A percentile compares a stretch with the other conserved stretches of the same genome.
Conservation (phyloP, 768 basidiomycete species). For the Pilatotrama ljubarskyi region DNA sequence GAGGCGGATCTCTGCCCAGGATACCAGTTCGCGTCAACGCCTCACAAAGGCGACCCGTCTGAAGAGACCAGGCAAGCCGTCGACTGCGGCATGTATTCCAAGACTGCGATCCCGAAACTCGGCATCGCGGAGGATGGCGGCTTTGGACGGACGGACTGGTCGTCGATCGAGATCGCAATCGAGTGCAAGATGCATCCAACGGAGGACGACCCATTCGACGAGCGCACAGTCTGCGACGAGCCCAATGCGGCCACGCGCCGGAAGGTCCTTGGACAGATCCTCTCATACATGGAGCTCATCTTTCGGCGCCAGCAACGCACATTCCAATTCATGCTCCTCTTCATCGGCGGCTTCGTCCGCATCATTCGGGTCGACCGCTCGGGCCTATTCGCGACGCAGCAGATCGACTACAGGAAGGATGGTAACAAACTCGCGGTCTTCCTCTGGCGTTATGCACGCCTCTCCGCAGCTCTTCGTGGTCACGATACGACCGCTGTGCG, state of each 20-base stretch:
- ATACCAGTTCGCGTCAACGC: not conserved
- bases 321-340: constrained; percentile 2
- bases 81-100: not conserved
- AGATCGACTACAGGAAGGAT: constrained; percentile 1
- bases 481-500: constrained; percentile 5
- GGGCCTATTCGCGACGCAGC: not conserved
- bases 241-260: not conserved
- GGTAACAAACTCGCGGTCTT: not conserved
- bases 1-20: not conserved
- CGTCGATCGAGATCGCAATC: not conserved
- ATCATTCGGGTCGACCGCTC: not conserved
- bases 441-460: not conserved
- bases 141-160: not conserved
- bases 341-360: not conserved
- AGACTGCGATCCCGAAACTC: not conserved
- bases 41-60: not conserved
- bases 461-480: not conserved
- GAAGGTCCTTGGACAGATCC: not conserved
- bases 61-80: not conserved
- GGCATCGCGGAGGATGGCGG: not conserved
- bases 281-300: not conserved
- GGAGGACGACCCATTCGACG: not conserved
- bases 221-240: not conserved
- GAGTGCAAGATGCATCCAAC: not conserved
- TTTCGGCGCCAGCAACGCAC: constrained; percentile 4